Percentiles rank a stretch among this genome's conserved stretches.
These are phyloP conservation scores for Mycena olivaceomarginata DNA, from an alignment of 768 basidiomycete genomes.

Conservation along the genomic window DNA sequence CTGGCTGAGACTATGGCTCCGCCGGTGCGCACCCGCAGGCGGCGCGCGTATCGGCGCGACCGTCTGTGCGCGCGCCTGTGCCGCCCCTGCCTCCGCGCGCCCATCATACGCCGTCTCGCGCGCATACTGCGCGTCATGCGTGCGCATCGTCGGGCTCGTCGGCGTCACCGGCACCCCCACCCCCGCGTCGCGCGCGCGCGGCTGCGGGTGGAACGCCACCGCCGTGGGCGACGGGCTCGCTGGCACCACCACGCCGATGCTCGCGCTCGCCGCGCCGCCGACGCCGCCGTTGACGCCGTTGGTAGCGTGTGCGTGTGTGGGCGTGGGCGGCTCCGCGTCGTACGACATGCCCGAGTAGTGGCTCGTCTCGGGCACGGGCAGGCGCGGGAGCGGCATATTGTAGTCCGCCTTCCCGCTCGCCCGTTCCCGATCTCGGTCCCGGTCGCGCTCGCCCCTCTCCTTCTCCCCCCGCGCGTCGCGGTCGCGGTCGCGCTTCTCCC, in stretches of 20 bases:
- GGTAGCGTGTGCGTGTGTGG: not conserved
- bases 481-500: not conserved
- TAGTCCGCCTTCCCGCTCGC: conserved; percentile 77
- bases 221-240: conserved; percentile 73
- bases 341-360: conserved; percentile 92
- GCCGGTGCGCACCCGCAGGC: conserved; percentile 85
- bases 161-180: conserved; percentile 63
- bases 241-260: conserved; percentile 50
- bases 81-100: conserved; percentile 9
- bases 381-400: conserved; percentile 77
- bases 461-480: not conserved
- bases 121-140: conserved; percentile 19
- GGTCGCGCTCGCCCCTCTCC: conserved; percentile 12
- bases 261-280: conserved; percentile 15
- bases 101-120: not conserved
- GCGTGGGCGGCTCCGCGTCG: conserved; percentile 64
- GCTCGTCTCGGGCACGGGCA: conserved; percentile 52
- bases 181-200: conserved; percentile 81
- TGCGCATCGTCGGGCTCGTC: conserved; percentile 45
- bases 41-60: conserved; percentile 76
- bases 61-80: conserved; percentile 52
- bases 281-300: conserved; percentile 31
- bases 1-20: conserved; percentile 91
- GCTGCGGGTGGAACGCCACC: conserved; percentile 73
- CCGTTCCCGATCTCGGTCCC: conserved; percentile 41